These are phyloP conservation scores for Microthlaspi erraticum DNA, from an alignment of 345 rosid species.

Conservation along the genomic window DNA sequence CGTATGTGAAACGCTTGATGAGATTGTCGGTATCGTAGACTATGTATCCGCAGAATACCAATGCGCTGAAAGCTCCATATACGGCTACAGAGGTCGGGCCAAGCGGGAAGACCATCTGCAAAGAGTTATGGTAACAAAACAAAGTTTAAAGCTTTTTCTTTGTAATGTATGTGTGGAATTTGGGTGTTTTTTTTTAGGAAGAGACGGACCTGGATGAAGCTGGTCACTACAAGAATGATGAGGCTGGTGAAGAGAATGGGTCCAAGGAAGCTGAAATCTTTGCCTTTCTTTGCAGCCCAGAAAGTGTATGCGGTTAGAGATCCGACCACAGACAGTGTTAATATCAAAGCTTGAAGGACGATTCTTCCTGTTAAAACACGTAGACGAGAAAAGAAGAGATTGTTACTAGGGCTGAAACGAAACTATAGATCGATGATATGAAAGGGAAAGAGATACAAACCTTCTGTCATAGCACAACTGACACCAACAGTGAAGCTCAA, in stretches of 20 bases:
- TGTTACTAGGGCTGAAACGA: not conserved
- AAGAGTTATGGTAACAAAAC: not conserved
- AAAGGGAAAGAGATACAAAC: conserved; percentile 47
- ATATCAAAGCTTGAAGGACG: conserved; percentile 88
- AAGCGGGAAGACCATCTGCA: conserved; percentile 85
- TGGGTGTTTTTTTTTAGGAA: not conserved
- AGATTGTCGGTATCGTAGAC: conserved; percentile 88
- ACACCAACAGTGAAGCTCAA: conserved; percentile 86
- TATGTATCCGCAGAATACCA: conserved; percentile 89
- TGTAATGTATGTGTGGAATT: not conserved
- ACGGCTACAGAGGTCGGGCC: conserved; percentile 79
- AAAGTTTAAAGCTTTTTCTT: not conserved
- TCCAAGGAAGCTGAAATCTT: conserved; percentile 90
- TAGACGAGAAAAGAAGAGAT: not conserved
- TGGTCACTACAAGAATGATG: conserved; percentile 69
- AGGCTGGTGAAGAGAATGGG: conserved; percentile 91
- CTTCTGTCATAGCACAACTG: conserved; percentile 88
- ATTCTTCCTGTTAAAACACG: conserved; percentile 68
- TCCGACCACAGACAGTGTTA: conserved; percentile 81
- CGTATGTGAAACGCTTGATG: conserved; percentile 93
- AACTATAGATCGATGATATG: not conserved
- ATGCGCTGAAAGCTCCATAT: conserved; percentile 80
- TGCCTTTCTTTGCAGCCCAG: conserved; percentile 98
- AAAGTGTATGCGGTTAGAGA: conserved; percentile 91
- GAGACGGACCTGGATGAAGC: conserved; percentile 79